Conservation (phyloP, 2,329 filamentous ascomycete genomes). For the Colletotrichum sp. region DNA sequence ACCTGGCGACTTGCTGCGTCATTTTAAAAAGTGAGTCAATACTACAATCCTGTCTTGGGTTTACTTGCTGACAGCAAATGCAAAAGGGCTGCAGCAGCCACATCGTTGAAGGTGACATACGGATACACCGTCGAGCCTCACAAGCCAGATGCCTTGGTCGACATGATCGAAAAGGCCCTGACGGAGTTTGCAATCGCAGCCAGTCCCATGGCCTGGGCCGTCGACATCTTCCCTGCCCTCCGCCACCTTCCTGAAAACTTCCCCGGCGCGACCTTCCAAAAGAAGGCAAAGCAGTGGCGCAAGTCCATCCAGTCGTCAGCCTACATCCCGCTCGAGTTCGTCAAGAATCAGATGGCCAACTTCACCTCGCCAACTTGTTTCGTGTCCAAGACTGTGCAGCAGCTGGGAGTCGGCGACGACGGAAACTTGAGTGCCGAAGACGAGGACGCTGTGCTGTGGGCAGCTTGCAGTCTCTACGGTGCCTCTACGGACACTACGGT, state of each 20-base stretch:
- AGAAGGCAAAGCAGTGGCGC: slow-evolving; percentile 30
- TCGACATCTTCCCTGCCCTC: slow-evolving; percentile 36
- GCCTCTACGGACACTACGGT: slow-evolving; percentile 35
- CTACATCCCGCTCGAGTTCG: slow-evolving; percentile 35
- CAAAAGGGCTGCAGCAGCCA: slow-evolving; percentile 2
- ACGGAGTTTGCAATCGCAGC: slow-evolving; percentile 29
- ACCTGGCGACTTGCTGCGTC: slow-evolving; percentile 9
- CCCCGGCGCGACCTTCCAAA: slow-evolving; percentile 35
- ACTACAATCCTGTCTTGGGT: neutral
- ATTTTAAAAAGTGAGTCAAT: slow-evolving; percentile 20
- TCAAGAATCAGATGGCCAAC: slow-evolving; percentile 28
- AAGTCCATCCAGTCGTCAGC: slow-evolving; percentile 19
- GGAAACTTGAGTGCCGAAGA: slow-evolving; percentile 19
- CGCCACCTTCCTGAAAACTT: slow-evolving; percentile 32
- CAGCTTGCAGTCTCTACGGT: slow-evolving; percentile 31
- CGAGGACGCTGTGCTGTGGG: slow-evolving; percentile 27
- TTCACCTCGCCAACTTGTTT: slow-evolving; percentile 27
- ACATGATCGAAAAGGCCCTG: slow-evolving; percentile 32
- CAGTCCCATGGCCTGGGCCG: slow-evolving; percentile 34
- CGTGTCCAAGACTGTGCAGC: slow-evolving; percentile 28
- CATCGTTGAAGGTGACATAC: slow-evolving; percentile 9
- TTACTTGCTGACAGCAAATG: neutral
- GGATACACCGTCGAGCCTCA: slow-evolving; percentile 31
- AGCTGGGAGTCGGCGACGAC: neutral
- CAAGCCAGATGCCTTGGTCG: slow-evolving; percentile 33